Percentiles rank a stretch among this genome's conserved stretches.
Evolutionary conservation across 2,329 filamentous ascomycete genomes (phyloP).

Genomic region (Colletotrichum gloeosporioides): DNA sequence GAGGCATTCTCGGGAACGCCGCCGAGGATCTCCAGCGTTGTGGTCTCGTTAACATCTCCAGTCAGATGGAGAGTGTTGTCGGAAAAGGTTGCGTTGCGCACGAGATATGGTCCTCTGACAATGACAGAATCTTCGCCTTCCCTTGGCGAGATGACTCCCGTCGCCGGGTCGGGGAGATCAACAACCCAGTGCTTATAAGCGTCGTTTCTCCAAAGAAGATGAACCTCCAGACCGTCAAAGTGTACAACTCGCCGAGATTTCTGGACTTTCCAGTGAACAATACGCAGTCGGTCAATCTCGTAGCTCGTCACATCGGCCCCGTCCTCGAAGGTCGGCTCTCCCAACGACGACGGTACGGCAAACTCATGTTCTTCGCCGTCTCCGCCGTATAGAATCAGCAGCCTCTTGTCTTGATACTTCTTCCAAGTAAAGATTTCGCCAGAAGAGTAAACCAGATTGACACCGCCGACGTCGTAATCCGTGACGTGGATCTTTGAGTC

Average conservation of each 20-base stretch:
- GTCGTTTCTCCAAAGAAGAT: constrained; percentile 34
- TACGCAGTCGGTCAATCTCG: background rate
- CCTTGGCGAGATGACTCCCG: background rate
- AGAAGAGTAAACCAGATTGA: constrained; percentile 67
- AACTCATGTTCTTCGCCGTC: constrained; percentile 65
- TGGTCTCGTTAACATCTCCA: background rate
- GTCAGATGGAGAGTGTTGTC: background rate
- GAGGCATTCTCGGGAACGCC: background rate
- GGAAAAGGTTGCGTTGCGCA: background rate
- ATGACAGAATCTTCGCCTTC: background rate
- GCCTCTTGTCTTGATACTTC: constrained; percentile 60
- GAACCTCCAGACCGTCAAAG: constrained; percentile 12
- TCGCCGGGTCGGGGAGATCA: background rate
- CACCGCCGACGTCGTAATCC: constrained; percentile 64
- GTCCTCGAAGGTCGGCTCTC: background rate
- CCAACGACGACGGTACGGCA: constrained; percentile 37
- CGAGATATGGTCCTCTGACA: background rate
- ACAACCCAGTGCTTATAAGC: constrained; percentile 28
- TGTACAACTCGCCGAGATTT: constrained; percentile 15
- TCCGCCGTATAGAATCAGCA: constrained; percentile 66
- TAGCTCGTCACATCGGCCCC: background rate
- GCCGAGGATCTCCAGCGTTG: background rate
- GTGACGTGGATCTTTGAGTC: constrained; percentile 69
- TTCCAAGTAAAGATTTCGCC: constrained; percentile 73
- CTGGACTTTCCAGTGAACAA: background rate